Percentiles rank a stretch among this genome's conserved stretches.
Evolutionary conservation across 192 early-diverging fungal species (phyloP).

Genomic region (Entomortierella chlamydospora): DNA sequence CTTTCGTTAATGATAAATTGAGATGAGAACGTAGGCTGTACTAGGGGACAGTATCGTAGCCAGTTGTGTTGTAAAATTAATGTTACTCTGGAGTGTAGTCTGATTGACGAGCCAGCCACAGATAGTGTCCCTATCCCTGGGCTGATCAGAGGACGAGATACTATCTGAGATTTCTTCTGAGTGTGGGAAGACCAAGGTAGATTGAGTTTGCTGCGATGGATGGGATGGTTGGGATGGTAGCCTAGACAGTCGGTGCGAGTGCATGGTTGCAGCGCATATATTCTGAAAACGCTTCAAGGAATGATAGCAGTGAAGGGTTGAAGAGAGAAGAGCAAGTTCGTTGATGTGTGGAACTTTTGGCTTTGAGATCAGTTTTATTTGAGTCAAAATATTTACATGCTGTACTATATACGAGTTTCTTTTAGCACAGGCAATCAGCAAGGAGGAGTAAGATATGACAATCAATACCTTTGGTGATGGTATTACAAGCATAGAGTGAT

Average conservation of each 20-base stretch:
- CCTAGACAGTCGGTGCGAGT: background rate
- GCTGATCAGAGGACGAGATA: background rate
- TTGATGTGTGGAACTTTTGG: too few species aligned
- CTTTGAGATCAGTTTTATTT: too few species aligned
- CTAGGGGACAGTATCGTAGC: too few species aligned
- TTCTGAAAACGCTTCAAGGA: too few species aligned
- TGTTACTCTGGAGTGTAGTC: slow-evolving; percentile 20
- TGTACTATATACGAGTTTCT: too few species aligned
- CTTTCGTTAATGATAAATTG: too few species aligned
- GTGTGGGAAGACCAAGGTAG: background rate
- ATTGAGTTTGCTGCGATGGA: slow-evolving; percentile 18
- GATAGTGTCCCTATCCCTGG: background rate
- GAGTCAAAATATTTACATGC: too few species aligned
- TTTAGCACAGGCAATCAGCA: too few species aligned
- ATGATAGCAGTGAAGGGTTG: too few species aligned
- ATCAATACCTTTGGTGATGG: background rate
- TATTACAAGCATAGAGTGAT: background rate
- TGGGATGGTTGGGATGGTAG: background rate
- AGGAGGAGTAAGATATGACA: background rate
- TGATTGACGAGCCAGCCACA: slow-evolving; percentile 35
- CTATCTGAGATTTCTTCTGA: background rate
- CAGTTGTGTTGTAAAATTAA: too few species aligned
- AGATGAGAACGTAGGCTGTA: too few species aligned
- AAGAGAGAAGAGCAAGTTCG: too few species aligned
- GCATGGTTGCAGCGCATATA: background rate